phyloP scores from a whole-genome alignment of 352 stramenopile genomes.

The Phytophthora crassamura region DNA sequence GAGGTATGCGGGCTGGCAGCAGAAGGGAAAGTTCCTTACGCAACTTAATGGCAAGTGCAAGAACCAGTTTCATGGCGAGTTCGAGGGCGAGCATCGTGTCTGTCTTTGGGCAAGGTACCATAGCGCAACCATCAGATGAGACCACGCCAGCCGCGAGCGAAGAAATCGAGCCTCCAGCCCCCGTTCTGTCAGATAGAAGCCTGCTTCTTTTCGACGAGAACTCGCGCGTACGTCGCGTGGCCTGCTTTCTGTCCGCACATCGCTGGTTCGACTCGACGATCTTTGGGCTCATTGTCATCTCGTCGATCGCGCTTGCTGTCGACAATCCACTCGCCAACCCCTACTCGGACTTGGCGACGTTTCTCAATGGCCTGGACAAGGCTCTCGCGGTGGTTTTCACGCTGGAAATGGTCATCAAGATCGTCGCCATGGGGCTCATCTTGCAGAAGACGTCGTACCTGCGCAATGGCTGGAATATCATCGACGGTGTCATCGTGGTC shows the following conservation, averaged over 20 bases:
- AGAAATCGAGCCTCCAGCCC: background rate
- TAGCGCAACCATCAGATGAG: background rate
- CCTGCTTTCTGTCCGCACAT: conserved; percentile 66
- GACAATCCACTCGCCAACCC: conserved; percentile 87
- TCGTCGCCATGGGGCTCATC: conserved; percentile 85
- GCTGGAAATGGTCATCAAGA: conserved; percentile 91
- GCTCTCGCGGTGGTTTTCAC: conserved; percentile 83
- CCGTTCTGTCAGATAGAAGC: conserved; percentile 14
- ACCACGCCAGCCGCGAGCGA: background rate
- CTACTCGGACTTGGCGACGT: conserved; percentile 37
- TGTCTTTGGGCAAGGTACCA: conserved; percentile 14
- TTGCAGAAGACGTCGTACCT: conserved; percentile 80
- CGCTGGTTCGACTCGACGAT: conserved; percentile 84
- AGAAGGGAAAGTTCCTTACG: conserved; percentile 8
- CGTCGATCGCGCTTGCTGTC: conserved; percentile 84
- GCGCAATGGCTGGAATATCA: conserved; percentile 87
- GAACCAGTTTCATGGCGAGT: conserved; percentile 24
- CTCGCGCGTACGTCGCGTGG: conserved; percentile 45
- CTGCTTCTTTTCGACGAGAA: conserved; percentile 63
- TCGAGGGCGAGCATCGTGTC: conserved; percentile 24
- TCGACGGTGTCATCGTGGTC: conserved; percentile 91
- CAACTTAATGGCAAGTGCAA: conserved; percentile 15
- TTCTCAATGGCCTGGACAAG: conserved; percentile 76
- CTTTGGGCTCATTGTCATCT: conserved; percentile 83
- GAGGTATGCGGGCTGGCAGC: background rate